Conservation (phyloP, 306 rosid genomes). For the Vigna angularis region DNA sequence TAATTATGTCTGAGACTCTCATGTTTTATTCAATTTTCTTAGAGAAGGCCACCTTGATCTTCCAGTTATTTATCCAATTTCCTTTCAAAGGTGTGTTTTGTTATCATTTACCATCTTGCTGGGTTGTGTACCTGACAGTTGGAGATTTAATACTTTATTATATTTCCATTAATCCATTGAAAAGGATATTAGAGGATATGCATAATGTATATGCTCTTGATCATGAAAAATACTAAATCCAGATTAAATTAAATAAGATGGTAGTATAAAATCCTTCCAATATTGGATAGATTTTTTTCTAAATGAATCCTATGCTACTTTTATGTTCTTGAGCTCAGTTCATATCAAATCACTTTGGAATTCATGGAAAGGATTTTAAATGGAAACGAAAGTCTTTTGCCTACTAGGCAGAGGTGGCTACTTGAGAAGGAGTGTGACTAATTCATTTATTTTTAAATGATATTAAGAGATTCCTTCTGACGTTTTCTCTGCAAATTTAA, state of each 20-base stretch:
- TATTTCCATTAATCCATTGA: conserved; percentile 1
- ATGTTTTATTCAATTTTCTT: neutral
- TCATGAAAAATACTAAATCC: neutral
- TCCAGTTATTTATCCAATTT: conserved; percentile 12
- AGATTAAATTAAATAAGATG: neutral
- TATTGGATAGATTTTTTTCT: conserved; percentile 9
- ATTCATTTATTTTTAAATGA: neutral
- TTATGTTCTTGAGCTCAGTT: conserved; percentile 2
- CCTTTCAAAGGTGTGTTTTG: neutral
- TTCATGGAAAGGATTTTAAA: conserved; percentile 5
- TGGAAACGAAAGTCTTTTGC: neutral
- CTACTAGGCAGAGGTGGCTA: neutral
- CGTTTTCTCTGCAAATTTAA: neutral
- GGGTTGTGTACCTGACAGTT: conserved; percentile 17
- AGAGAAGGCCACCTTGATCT: neutral
- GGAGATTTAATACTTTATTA: conserved; percentile 19
- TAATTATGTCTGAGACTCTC: neutral
- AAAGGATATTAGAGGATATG: conserved; percentile 21
- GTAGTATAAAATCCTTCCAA: neutral
- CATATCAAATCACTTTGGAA: neutral
- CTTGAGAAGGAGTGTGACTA: conserved; percentile 1
- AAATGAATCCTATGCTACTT: conserved; percentile 9
- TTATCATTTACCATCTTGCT: neutral
- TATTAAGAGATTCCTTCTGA: conserved; percentile 16
- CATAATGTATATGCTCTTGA: neutral